A percentile compares a stretch with the other conserved stretches of the same genome.
These are phyloP conservation scores for Phascolomyces articulosus DNA, from an alignment of 371 early-diverging fungal genomes.

Conservation along the genomic window DNA sequence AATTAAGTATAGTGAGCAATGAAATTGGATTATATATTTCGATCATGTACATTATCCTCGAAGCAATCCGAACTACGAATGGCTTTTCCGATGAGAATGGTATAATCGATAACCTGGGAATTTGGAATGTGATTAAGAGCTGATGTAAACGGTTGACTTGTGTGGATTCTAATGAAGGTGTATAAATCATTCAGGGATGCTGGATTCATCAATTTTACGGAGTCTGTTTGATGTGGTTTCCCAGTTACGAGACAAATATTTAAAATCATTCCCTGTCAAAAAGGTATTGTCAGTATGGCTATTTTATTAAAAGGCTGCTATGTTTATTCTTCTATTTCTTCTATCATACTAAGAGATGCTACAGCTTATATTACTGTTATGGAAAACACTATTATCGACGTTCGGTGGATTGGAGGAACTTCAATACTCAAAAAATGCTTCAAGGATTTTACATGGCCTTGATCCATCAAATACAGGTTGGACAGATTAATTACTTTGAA, in stretches of 20 bases:
- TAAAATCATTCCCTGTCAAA: slow-evolving; percentile 79
- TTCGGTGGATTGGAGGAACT: slow-evolving; percentile 61
- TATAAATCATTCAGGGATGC: slow-evolving; percentile 9
- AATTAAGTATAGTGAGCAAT: slow-evolving; percentile 42
- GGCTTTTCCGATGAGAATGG: slow-evolving; percentile 46
- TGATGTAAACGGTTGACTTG: neutral
- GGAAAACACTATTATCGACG: slow-evolving; percentile 69
- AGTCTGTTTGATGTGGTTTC: slow-evolving; percentile 69
- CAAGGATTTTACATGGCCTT: slow-evolving; percentile 51
- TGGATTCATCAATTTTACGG: slow-evolving; percentile 57
- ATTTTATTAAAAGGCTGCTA: no score
- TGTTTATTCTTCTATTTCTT: neutral
- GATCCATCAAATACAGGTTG: slow-evolving; percentile 21
- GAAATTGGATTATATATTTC: slow-evolving; percentile 69
- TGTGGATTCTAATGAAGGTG: neutral
- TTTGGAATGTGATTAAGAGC: neutral
- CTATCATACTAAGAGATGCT: neutral
- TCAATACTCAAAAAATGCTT: slow-evolving; percentile 46
- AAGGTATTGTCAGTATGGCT: slow-evolving; percentile 61
- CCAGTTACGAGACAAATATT: slow-evolving; percentile 70
- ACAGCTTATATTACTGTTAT: slow-evolving; percentile 68
- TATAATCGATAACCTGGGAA: slow-evolving; percentile 16
- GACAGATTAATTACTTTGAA: neutral
- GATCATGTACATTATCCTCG: slow-evolving; percentile 58
- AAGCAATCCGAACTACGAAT: slow-evolving; percentile 41